A percentile compares a stretch with the other conserved stretches of the same genome.
Evolutionary conservation across 306 rosid genomes (phyloP).

Genomic region (Castanea crenata): DNA sequence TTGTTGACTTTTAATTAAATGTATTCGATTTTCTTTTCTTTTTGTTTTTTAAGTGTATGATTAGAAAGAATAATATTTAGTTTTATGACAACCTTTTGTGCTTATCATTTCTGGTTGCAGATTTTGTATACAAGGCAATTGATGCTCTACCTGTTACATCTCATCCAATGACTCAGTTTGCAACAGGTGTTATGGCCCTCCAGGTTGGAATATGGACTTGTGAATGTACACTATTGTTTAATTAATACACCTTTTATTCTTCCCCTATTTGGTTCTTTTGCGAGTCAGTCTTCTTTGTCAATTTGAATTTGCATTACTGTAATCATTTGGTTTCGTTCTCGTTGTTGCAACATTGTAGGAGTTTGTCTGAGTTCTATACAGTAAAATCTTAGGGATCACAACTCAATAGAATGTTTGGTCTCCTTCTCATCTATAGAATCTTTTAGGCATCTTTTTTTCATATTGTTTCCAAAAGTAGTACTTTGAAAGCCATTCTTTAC

Average conservation of each 20-base stretch:
- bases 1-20: not conserved
- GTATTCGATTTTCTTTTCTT: not conserved
- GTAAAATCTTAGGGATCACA: not conserved
- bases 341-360: not conserved
- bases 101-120: constrained; percentile 49
- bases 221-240: not conserved
- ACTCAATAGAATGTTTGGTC: not conserved
- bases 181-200: constrained; percentile 96
- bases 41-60: not conserved
- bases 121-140: constrained; percentile 82
- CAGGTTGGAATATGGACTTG: constrained; percentile 61
- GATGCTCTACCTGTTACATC: constrained; percentile 85
- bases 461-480: not conserved
- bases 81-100: constrained; percentile 4
- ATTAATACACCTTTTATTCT: not conserved
- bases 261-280: not conserved
- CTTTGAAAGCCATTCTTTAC: not conserved
- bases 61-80: not conserved
- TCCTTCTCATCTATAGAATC: too few species aligned
- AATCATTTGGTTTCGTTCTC: not conserved
- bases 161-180: constrained; percentile 97
- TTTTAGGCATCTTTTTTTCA: not conserved
- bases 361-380: not conserved
- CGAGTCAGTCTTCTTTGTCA: not conserved
- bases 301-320: not conserved